Evolutionary conservation across 2,329 filamentous ascomycete genomes (phyloP), one percentile per base, ranked within the genome.

Genomic region (Aspergillus hortae): DNA sequence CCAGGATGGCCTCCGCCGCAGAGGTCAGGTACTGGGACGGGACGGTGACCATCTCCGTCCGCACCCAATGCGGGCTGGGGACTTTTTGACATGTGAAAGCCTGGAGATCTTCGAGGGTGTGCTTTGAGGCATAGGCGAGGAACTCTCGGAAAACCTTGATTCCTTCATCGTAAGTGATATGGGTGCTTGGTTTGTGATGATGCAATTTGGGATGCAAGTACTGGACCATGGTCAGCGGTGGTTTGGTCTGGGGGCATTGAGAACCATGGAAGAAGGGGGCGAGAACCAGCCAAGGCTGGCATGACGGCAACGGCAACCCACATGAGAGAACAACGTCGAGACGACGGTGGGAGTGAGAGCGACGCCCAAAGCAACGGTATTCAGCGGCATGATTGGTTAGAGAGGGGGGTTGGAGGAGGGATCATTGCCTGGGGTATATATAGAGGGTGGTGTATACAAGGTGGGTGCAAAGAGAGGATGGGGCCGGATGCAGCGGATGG

Each of bases 111-210:
- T 99, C 94, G 62, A 99, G 87, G 0, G 90, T 91, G 69, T 96
- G 90, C 56, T 90, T 86, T 1, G 92, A 91, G 3, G 91, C 87
- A 70, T 91, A 94, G 40, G 82, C 73, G 33, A 99, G 81, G 70
- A 99, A 97, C 33, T 87, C 83, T 46, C 91, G 89, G 62, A 97
- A 87, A 46, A 99, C 80, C 58, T 90, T 84, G 12, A 99, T 80
- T 35, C 92, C 92, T 74, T 96, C 89, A 67, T 97, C 89, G 74
- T 99, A 99, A 48, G 91, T 92, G 51, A 99, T 85, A 69, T 95
- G 90, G 1, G 89, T 88, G 1, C 90, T 95, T 0, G 92, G 92
- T 57, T 92, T 92, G 58, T 92, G 79, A 56, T 81, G 84, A 27
- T 87, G 79, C 1, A 84, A 81, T 64, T 88, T 88, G 58, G 89